Percentiles rank a stretch among this genome's conserved stretches.
Evolutionary conservation across 257 asterid genomes (phyloP).

Genomic region (Plantago ovata): DNA sequence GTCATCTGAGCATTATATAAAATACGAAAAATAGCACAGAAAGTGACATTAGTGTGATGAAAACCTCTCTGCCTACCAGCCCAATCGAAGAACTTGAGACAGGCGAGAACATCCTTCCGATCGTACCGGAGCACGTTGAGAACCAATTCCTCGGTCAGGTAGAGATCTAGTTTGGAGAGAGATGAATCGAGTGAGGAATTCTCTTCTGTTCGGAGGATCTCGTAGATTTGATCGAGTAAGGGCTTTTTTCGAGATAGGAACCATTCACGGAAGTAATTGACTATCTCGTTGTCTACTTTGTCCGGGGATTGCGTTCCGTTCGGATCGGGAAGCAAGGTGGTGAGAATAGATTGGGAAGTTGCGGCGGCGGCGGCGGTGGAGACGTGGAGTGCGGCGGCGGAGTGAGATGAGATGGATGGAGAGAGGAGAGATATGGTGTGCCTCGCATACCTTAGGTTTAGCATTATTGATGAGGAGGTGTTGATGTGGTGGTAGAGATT

Average conservation of each 20-base stretch:
- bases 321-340: slow-evolving; percentile 1
- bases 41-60: slow-evolving; percentile 62
- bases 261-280: slow-evolving; percentile 61
- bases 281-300: slow-evolving; percentile 9
- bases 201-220: slow-evolving; percentile 54
- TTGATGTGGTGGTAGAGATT: no score
- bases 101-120: slow-evolving; percentile 50
- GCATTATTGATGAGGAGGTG: slow-evolving; percentile 23
- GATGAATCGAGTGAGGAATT: slow-evolving; percentile 40
- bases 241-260: slow-evolving; percentile 56
- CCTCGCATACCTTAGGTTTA: slow-evolving; percentile 31
- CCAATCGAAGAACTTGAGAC: slow-evolving; percentile 92
- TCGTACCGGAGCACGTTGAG: slow-evolving; percentile 53
- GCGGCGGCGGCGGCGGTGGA: no score
- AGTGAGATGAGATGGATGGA: slow-evolving; percentile 14
- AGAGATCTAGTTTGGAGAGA: slow-evolving; percentile 45
- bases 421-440: slow-evolving; percentile 30
- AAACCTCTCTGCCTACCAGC: slow-evolving; percentile 75
- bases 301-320: slow-evolving; percentile 11
- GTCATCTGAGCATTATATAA: slow-evolving; percentile 47
- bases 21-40: slow-evolving; percentile 61
- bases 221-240: slow-evolving; percentile 42
- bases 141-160: slow-evolving; percentile 45
- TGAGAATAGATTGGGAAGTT: not conserved
- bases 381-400: no score